Conservation (phyloP, 1,284 basidiomycete species). For the Ustilago xerochloae region DNA sequence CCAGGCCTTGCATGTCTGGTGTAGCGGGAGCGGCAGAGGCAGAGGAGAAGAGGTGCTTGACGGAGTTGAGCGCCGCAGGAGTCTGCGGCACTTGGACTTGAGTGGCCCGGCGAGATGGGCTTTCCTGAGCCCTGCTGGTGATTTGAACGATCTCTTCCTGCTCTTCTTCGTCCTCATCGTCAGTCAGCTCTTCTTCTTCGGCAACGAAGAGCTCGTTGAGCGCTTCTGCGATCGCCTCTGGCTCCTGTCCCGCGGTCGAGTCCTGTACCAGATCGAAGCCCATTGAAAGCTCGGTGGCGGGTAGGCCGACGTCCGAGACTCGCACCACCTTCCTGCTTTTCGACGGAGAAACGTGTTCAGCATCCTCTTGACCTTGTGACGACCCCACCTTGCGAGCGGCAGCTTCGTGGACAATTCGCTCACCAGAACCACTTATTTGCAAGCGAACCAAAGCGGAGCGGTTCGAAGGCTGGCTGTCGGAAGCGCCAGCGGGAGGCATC, state of each 20-base stretch:
- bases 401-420: conserved; percentile 29
- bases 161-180: conserved; percentile 24
- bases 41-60: conserved; percentile 36
- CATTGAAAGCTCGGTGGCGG: conserved; percentile 38
- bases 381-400: background rate
- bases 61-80: conserved; percentile 28
- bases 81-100: conserved; percentile 14
- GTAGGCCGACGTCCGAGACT: conserved; percentile 40
- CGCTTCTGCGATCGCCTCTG: conserved; percentile 25
- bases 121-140: conserved; percentile 13
- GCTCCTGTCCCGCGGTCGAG: conserved; percentile 10
- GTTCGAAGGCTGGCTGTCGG: conserved; percentile 21
- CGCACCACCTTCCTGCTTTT: conserved; percentile 30
- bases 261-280: conserved; percentile 36
- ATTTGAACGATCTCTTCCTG: conserved; percentile 36
- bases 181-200: conserved; percentile 39
- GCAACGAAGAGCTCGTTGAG: conserved; percentile 41
- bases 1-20: conserved; percentile 33
- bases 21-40: conserved; percentile 17
- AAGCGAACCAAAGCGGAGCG: conserved; percentile 31
- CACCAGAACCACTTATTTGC: conserved; percentile 36
- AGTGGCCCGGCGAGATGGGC: conserved; percentile 4
- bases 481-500: conserved; percentile 27
- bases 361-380: too few species aligned
- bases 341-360: conserved; percentile 19